Evolutionary conservation across 2,329 filamentous ascomycete species (phyloP), one percentile per base, ranked within the genome.

Genomic region (Sporothrix luriei): DNA sequence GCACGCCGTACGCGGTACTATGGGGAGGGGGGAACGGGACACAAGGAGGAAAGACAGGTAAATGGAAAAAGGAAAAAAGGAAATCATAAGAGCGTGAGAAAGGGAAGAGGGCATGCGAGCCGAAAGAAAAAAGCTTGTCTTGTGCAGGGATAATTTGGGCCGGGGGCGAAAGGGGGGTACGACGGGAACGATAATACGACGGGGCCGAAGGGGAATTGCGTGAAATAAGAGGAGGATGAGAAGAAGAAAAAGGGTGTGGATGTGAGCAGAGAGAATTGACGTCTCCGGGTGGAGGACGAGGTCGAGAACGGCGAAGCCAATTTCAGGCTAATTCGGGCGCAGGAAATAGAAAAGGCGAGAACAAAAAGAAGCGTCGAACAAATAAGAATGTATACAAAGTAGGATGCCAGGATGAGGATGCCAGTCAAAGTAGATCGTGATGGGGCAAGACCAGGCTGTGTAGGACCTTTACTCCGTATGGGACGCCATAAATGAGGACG

Each of bases 311-410:
- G 46, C 62, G 62, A 65, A 24, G 62, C 62, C 46, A 51, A 21
- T 51, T 65, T 65, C 62, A 38, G 62, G 62, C 62, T 51, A 65
- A 65, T 40, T 26, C 43, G 33, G 43, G 52, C 46, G 26, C 33
- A 33, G 24, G 40, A 48, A 43, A 46, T 7, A 29, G 21, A 21
- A 7, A 21, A 14, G 38, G 19, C 26, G 24, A 38, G 26, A 38
- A 9, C 11, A 16, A 3, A 7, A 19, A n/a, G 19, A 49, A 33
- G 24, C 16, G 5, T 43, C 40, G 33, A 43, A 16, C 40, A 43
- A 43, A 16, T 43, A 13, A 16, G 14, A 16, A 13, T 40, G 38
- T 4, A 40, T 40, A 10, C 4, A 5, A 4, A 40, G 38, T 40
- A 40, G 40, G 33, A 33, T 33, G 29, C 29, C 29, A 33, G 29